Evolutionary conservation across 2,329 filamentous ascomycete genomes (phyloP).

Genomic region (Pseudogymnoascus sp.): DNA sequence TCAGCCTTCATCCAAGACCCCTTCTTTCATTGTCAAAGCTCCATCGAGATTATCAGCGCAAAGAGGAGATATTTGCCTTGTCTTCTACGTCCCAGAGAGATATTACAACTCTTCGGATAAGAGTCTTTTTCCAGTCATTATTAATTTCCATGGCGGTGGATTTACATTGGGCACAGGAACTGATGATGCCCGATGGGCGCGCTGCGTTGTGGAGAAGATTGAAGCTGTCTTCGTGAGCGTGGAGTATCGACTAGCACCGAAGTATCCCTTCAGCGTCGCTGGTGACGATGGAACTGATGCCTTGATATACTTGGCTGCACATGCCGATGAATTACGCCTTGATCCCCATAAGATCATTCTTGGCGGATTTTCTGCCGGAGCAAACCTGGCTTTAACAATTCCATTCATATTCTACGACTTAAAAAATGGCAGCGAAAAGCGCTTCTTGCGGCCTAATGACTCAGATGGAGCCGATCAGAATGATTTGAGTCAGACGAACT

Average conservation of each 20-base stretch:
- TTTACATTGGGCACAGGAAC: slow-evolving; percentile 57
- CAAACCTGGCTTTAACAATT: slow-evolving; percentile 44
- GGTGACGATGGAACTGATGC: slow-evolving; percentile 61
- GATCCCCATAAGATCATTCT: slow-evolving; percentile 49
- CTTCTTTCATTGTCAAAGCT: slow-evolving; percentile 28
- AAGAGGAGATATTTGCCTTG: slow-evolving; percentile 31
- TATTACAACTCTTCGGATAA: slow-evolving; percentile 28
- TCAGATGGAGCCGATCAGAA: not conserved
- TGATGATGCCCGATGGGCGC: slow-evolving; percentile 56
- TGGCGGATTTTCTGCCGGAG: slow-evolving; percentile 49
- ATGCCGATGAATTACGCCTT: slow-evolving; percentile 50
- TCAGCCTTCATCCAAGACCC: slow-evolving; percentile 24
- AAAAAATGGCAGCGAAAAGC: slow-evolving; percentile 31
- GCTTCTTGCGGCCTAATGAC: slow-evolving; percentile 21
- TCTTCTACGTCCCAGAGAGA: slow-evolving; percentile 37
- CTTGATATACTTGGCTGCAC: slow-evolving; percentile 50
- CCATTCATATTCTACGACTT: slow-evolving; percentile 41
- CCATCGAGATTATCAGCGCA: slow-evolving; percentile 24
- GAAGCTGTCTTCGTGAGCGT: slow-evolving; percentile 55
- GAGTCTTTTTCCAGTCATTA: slow-evolving; percentile 42
- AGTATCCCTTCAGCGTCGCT: slow-evolving; percentile 55
- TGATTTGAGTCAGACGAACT: not conserved
- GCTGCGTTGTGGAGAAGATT: slow-evolving; percentile 42
- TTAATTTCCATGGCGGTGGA: slow-evolving; percentile 63
- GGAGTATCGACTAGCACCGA: slow-evolving; percentile 61